phyloP scores from a whole-genome alignment of 495 filamentous ascomycete species.

The Tuber microsphaerosporum region DNA sequence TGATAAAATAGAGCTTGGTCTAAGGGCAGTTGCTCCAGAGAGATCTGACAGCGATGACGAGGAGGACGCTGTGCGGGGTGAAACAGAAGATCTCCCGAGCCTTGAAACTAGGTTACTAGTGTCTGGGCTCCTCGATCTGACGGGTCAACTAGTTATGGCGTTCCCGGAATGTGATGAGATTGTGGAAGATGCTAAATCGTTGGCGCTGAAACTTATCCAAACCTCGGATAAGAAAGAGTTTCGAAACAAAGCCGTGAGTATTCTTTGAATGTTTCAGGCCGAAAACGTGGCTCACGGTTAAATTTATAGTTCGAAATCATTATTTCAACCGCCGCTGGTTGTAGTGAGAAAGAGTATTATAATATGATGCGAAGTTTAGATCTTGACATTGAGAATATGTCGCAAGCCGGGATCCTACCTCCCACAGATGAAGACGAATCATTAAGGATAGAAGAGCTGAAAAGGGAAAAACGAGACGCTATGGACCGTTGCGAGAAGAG shows the following conservation, averaged over 20 bases:
- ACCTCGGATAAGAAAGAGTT: slow-evolving; percentile 33
- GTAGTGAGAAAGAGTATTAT: slow-evolving; percentile 36
- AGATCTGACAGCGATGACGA: neutral
- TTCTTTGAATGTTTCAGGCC: neutral
- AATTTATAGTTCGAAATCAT: slow-evolving; percentile 40
- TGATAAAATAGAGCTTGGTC: slow-evolving; percentile 31
- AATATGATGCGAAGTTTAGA: slow-evolving; percentile 38
- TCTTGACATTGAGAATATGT: slow-evolving; percentile 33
- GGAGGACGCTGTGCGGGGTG: neutral
- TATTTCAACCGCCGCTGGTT: slow-evolving; percentile 32
- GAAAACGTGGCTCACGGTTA: slow-evolving; percentile 15
- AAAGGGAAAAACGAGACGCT: slow-evolving; percentile 39
- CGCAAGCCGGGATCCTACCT: slow-evolving; percentile 22
- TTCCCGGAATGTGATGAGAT: slow-evolving; percentile 35
- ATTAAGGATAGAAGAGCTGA: slow-evolving; percentile 36
- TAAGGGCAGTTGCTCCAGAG: slow-evolving; percentile 16
- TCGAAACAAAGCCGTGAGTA: slow-evolving; percentile 39
- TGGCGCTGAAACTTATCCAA: slow-evolving; percentile 37
- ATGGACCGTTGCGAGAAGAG: slow-evolving; percentile 41
- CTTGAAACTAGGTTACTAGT: slow-evolving; percentile 38
- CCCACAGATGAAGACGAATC: slow-evolving; percentile 31
- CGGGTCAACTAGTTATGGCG: slow-evolving; percentile 34
- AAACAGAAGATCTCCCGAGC: slow-evolving; percentile 9
- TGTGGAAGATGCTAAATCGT: slow-evolving; percentile 23
- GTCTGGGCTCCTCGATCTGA: slow-evolving; percentile 37